A percentile compares a stretch with the other conserved stretches of the same genome.
Evolutionary conservation across 306 rosid genomes (phyloP).

Genomic region (Lathyrus tuberosus): DNA sequence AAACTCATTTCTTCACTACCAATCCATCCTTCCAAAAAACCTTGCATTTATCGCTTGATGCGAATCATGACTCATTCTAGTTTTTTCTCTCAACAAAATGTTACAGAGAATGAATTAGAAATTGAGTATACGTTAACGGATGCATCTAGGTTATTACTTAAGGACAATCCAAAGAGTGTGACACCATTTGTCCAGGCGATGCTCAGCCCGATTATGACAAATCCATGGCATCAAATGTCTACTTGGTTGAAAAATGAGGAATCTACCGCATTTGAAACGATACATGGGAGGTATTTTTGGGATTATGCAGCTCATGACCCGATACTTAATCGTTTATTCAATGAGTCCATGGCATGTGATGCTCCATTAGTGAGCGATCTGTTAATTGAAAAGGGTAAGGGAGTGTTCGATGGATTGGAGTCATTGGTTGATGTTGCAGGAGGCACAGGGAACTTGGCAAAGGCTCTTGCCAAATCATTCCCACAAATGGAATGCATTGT

Average conservation of each 20-base stretch:
- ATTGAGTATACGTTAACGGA: background rate
- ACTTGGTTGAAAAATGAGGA: background rate
- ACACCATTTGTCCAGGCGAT: background rate
- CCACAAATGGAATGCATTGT: constrained; percentile 49
- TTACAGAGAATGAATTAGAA: background rate
- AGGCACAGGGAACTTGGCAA: constrained; percentile 56
- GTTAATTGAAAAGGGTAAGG: constrained; percentile 37
- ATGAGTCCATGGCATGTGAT: constrained; percentile 12
- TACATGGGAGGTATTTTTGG: background rate
- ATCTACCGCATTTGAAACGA: background rate
- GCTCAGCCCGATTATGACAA: background rate
- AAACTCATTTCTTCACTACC: constrained; percentile 36
- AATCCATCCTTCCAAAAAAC: constrained; percentile 29
- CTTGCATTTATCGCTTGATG: background rate
- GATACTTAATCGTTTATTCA: background rate
- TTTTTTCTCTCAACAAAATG: background rate
- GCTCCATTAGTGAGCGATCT: background rate
- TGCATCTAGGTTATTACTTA: background rate
- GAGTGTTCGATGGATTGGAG: constrained; percentile 45
- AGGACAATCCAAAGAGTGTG: background rate
- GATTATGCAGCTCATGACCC: background rate
- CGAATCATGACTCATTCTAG: background rate
- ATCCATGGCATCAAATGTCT: constrained; percentile 2
- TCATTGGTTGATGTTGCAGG: constrained; percentile 65
- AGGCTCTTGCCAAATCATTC: constrained; percentile 46